Conservation (phyloP, 805 yeast species). For the Saturnispora diversa region DNA sequence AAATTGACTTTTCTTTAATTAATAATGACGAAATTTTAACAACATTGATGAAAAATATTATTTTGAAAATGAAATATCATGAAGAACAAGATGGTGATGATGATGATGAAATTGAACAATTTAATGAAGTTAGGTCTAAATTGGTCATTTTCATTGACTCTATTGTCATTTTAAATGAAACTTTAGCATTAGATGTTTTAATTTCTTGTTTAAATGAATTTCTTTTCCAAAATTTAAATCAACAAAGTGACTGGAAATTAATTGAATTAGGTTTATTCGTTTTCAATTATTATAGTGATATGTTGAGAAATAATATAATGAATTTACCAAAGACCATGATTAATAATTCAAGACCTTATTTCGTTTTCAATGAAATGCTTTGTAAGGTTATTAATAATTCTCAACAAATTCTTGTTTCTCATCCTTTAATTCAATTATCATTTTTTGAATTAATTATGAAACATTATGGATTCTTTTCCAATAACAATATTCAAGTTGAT, state of each 20-base stretch:
- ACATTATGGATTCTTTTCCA: constrained; percentile 57
- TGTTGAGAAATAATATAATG: constrained; percentile 69
- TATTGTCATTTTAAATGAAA: constrained; percentile 41
- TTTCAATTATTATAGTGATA: constrained; percentile 69
- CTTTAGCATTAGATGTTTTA: constrained; percentile 30
- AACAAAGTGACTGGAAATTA: constrained; percentile 57
- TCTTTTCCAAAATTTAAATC: constrained; percentile 19
- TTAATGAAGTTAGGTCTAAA: constrained; percentile 67
- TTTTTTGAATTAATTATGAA: constrained; percentile 82
- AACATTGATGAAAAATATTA: constrained; percentile 57
- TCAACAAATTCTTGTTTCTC: constrained; percentile 42
- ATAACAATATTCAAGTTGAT: constrained; percentile 34
- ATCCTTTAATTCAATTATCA: constrained; percentile 72
- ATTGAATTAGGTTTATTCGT: constrained; percentile 84
- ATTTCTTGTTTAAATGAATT: constrained; percentile 42
- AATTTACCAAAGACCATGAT: constrained; percentile 61
- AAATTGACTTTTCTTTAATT: constrained; percentile 25
- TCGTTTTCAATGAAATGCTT: constrained; percentile 54
- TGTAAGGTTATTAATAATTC: constrained; percentile 35
- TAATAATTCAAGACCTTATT: constrained; percentile 55
- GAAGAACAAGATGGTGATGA: constrained; percentile 50
- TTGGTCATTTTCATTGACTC: constrained; percentile 80
- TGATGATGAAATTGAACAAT: constrained; percentile 69
- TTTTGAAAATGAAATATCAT: constrained; percentile 74
- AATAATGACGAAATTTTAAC: constrained; percentile 44